These are phyloP conservation scores for Mortierella sp. DNA, from an alignment of 371 early-diverging fungal genomes.

Conservation along the genomic window DNA sequence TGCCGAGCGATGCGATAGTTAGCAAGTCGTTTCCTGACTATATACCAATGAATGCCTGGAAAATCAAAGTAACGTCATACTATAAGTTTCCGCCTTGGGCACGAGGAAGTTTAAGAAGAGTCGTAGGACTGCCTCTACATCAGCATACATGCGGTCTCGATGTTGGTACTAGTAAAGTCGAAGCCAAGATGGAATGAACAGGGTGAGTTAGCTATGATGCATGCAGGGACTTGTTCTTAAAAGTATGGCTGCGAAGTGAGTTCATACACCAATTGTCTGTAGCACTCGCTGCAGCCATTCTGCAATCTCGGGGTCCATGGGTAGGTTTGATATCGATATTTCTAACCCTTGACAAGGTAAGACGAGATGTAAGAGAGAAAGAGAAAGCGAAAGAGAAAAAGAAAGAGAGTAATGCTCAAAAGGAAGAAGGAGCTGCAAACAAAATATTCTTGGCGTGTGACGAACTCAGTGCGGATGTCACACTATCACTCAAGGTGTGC, in stretches of 20 bases:
- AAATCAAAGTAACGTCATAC: conserved; percentile 58
- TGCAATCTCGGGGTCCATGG: conserved; percentile 54
- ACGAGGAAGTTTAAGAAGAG: conserved; percentile 71
- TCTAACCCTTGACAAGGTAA: background rate
- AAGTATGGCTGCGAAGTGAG: background rate
- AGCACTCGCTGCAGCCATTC: conserved; percentile 52
- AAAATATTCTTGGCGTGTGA: background rate
- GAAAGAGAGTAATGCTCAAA: background rate
- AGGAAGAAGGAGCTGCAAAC: background rate
- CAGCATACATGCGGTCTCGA: conserved; percentile 74
- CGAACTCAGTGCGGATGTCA: no score
- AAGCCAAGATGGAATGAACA: background rate
- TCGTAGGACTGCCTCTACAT: conserved; percentile 77
- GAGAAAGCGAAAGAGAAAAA: background rate
- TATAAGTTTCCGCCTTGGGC: conserved; percentile 80
- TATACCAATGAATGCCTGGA: background rate
- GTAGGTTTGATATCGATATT: background rate
- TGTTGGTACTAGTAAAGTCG: conserved; percentile 69
- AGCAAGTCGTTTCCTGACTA: background rate
- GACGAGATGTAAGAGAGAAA: background rate
- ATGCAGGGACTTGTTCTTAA: background rate
- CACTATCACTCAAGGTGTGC: background rate
- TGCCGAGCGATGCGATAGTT: no score
- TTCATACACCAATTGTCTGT: conserved; percentile 44
- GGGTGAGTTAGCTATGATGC: background rate